Conservation (phyloP, 2,329 filamentous ascomycete species). For the Penicillium sp. region DNA sequence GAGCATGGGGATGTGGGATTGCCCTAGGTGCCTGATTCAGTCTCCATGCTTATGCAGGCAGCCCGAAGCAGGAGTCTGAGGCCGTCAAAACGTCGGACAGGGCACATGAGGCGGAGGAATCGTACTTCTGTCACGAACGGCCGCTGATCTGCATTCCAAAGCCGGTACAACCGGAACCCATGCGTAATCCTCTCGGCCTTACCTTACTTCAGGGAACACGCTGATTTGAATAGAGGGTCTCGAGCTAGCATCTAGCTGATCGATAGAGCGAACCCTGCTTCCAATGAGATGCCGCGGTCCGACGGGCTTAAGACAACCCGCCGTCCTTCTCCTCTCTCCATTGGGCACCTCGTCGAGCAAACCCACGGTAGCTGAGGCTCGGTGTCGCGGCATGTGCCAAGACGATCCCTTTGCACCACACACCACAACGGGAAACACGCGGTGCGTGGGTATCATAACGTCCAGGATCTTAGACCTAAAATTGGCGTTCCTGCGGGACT, state of each 20-base stretch:
- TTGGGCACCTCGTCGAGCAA: background rate
- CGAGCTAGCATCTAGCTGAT: constrained; percentile 1
- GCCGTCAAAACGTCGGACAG: background rate
- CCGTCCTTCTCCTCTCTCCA: background rate
- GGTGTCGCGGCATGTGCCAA: background rate
- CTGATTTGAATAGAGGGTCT: background rate
- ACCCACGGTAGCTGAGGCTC: background rate
- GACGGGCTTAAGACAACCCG: background rate
- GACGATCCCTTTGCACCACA: background rate
- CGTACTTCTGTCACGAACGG: constrained; percentile 11
- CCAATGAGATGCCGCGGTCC: constrained; percentile 4
- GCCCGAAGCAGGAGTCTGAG: constrained; percentile 11
- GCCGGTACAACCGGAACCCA: constrained; percentile 10
- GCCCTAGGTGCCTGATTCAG: background rate
- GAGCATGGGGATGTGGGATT: background rate
- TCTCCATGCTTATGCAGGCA: constrained; percentile 5
- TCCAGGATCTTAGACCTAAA: background rate
- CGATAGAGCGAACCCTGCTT: background rate
- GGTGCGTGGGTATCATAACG: background rate
- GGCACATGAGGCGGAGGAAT: constrained; percentile 4
- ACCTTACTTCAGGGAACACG: constrained; percentile 9
- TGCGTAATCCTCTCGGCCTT: constrained; percentile 15
- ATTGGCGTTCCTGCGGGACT: background rate
- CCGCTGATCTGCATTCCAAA: constrained; percentile 15
- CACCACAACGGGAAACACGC: background rate